Evolutionary conservation across 2,329 filamentous ascomycete species (phyloP).

Genomic region (Penicillium sp.): DNA sequence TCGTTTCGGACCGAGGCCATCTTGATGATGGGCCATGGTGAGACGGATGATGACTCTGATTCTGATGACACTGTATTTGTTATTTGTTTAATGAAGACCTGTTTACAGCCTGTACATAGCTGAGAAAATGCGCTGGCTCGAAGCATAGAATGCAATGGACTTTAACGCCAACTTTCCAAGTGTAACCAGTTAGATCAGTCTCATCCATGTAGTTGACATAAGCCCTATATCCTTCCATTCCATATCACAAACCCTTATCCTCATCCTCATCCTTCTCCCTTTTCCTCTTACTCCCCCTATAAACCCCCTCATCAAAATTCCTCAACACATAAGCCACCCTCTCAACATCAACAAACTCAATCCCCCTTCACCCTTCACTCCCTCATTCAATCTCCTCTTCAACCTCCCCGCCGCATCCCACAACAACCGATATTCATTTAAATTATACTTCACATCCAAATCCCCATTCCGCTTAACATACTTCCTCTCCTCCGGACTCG

Average conservation of each 20-base stretch:
- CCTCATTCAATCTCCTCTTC: slow-evolving; percentile 20
- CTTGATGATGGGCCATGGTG: slow-evolving; percentile 22
- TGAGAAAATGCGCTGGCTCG: slow-evolving; percentile 16
- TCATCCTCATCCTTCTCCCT: neutral
- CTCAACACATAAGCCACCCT: neutral
- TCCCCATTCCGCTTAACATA: slow-evolving; percentile 23
- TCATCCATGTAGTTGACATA: too few relatives aligned
- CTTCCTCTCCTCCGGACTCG: slow-evolving; percentile 8
- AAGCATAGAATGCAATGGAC: slow-evolving; percentile 9
- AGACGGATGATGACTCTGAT: slow-evolving; percentile 21
- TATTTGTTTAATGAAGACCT: slow-evolving; percentile 24
- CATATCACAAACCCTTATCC: neutral
- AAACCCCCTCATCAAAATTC: neutral
- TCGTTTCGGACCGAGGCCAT: slow-evolving; percentile 6
- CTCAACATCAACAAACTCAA: neutral
- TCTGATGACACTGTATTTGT: slow-evolving; percentile 23
- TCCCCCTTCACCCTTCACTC: neutral
- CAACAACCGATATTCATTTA: slow-evolving; percentile 35
- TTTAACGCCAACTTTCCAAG: neutral
- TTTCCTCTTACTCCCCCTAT: neutral
- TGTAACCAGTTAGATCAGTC: neutral
- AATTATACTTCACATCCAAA: slow-evolving; percentile 39
- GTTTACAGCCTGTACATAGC: slow-evolving; percentile 22
- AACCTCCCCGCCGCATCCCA: slow-evolving; percentile 28
- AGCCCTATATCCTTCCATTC: too few relatives aligned